Base-by-base conservation (phyloP, 495 filamentous ascomycete genomes). In the Penicillium cataractarum region DNA sequence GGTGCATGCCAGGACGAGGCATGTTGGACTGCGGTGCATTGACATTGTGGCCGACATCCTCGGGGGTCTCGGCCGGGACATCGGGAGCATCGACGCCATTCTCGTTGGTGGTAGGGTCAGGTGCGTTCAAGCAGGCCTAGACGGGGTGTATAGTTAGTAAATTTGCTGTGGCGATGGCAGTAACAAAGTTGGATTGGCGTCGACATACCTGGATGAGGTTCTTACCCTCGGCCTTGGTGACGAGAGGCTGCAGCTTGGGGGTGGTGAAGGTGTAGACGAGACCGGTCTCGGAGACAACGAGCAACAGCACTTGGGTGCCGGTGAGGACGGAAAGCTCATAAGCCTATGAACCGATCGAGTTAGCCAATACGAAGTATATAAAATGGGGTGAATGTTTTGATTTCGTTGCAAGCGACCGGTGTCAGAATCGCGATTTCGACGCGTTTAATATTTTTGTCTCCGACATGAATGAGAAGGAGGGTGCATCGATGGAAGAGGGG, bases 231-330 rank as follows among this genome's bases (percentile, higher is more conserved):
- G 96, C 89, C 84, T 99, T 99, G 65, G 96, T 99, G 60, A 99
- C 96, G 50, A 99, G 85, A 63, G 96, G 96, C 81, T 99, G 96
- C 39, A 99, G 89, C 82, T 99, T 99, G 8, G 96, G 95, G 9
- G 96, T 99, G 62, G 96, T 99, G 77, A 99, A 99, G 62, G 96
- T 99, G 77, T 99, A 99, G 69, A 99, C 95, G 24, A 99, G 86
- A 57, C 95, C 95, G 55, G 95, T 99, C 80, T 99, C 95, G 37
- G 96, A 98, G 55, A 99, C 95, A 71, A 99, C 95, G 57, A 99
- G 87, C 22, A 99, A 85, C 35, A 99, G 86, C 29, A 99, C 95
- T 84, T 99, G 95, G 50, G 95, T 99, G 65, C 95, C 95, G 13
- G 95, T 99, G 68, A 99, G 86, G 67, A 99, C 95, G 17, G 95